Base-by-base conservation (phyloP, 1,284 basidiomycete genomes). In the Marasmius fiardii region DNA sequence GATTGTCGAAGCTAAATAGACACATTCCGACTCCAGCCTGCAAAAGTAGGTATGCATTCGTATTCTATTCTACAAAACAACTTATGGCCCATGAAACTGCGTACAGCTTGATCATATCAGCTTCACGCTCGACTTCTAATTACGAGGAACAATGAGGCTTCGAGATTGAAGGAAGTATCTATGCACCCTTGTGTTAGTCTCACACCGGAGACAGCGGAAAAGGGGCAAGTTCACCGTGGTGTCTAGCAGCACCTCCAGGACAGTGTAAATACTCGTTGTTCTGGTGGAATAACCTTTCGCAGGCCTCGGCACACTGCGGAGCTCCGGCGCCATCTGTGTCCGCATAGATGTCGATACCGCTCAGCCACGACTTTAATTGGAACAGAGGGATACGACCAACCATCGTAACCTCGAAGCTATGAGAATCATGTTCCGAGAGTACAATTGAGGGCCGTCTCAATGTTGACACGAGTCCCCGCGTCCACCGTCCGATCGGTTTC, bases 211-310 rank as follows among this genome's bases (percentile, higher is more conserved):
- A n/a, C n/a, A n/a, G n/a, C n/a, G n/a, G n/a, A n/a, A n/a, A n/a
- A n/a, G n/a, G n/a, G n/a, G n/a, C n/a, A n/a, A n/a, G n/a, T n/a
- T 34, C 18, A 58, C 55, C 56, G 35, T 60, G 55, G 26, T 60
- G 58, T 20, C 47, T 37, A 12, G 51, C 56, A 28, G 58, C 58
- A n/a, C 58, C 58, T 16, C 26, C 58, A 10, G 57, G 20, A 43
- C 58, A 60, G 5, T 43, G 18, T 14, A 39, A 54, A 35, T 60
- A 60, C 39, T 60, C 49, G 31, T 51, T 54, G 35, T 59, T 55
- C 43, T 60, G 58, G 41, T 60, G 56, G 58, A 60, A 60, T 47
- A 60, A 60, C 23, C 56, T 18, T 35, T 56, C 58, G 41, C 58
- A 60, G 4, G 54, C 49, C n/a, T 39, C 37, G 21, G 51, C 58